Percentiles rank a stretch among this genome's conserved stretches.
phyloP scores from a whole-genome alignment of 768 basidiomycete genomes.

The Sporobolomyces phaffii region DNA sequence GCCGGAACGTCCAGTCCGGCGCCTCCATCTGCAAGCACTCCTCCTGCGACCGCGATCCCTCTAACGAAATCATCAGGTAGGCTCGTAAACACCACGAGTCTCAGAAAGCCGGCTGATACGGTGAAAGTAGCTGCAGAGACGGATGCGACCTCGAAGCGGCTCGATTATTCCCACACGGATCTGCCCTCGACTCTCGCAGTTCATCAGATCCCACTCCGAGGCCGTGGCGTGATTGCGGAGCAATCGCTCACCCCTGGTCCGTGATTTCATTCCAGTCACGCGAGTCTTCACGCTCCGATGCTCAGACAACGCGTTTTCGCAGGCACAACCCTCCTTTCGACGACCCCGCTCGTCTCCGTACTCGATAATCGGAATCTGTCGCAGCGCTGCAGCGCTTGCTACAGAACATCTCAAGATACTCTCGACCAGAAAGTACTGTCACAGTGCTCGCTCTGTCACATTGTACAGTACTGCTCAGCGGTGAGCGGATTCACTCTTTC shows the following conservation, averaged over 20 bases:
- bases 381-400: slow-evolving; percentile 25
- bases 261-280: background rate
- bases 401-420: slow-evolving; percentile 35
- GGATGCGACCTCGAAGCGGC: background rate
- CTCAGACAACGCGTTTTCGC: background rate
- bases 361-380: slow-evolving; percentile 27
- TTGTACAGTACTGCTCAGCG: slow-evolving; percentile 66
- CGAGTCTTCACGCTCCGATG: background rate
- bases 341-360: slow-evolving; percentile 21
- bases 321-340: slow-evolving; percentile 26
- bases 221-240: slow-evolving; percentile 13
- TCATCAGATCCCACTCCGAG: background rate
- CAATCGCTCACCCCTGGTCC: background rate
- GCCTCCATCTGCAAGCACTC: background rate
- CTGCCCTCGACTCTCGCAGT: slow-evolving; percentile 13
- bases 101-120: background rate
- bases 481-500: slow-evolving; percentile 50
- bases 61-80: background rate
- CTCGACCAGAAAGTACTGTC: slow-evolving; percentile 50
- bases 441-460: slow-evolving; percentile 68
- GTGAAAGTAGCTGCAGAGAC: background rate
- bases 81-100: background rate
- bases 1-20: background rate
- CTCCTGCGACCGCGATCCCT: background rate
- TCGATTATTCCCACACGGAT: background rate